Conservation (phyloP, 257 asterid genomes). For the Solanum phureja region DNA sequence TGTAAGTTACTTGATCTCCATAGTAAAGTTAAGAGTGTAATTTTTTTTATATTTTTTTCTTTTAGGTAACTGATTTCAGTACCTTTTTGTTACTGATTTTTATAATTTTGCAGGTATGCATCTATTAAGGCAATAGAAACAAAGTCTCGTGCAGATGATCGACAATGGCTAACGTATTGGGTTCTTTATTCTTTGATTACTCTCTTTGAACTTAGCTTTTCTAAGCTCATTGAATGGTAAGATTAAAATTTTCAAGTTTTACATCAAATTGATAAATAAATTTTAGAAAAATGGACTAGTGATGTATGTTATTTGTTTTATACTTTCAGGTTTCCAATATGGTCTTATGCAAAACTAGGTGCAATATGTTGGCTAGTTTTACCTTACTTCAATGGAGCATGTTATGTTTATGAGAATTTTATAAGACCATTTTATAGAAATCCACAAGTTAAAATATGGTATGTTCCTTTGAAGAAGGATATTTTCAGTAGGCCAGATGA, state of each 20-base stretch:
- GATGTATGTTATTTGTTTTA: background rate
- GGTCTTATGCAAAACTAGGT: slow-evolving; percentile 67
- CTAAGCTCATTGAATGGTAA: slow-evolving; percentile 66
- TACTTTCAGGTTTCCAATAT: slow-evolving; percentile 60
- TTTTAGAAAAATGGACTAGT: background rate
- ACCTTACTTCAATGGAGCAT: slow-evolving; percentile 86
- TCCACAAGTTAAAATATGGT: slow-evolving; percentile 70
- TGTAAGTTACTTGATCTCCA: slow-evolving; percentile 37
- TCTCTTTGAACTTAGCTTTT: slow-evolving; percentile 75
- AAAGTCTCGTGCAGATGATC: slow-evolving; percentile 54
- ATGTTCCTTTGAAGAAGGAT: slow-evolving; percentile 49
- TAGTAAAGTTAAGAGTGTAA: background rate
- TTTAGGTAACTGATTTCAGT: background rate
- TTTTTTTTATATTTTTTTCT: background rate
- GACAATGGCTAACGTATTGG: slow-evolving; percentile 97
- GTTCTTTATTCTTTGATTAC: slow-evolving; percentile 82
- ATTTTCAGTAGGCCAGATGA: slow-evolving; percentile 68
- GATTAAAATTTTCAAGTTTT: background rate
- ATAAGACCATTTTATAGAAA: slow-evolving; percentile 72
- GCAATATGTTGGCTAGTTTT: slow-evolving; percentile 84
- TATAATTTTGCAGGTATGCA: slow-evolving; percentile 39
- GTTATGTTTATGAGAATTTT: slow-evolving; percentile 67
- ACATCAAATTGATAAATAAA: background rate
- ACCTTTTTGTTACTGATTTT: background rate
- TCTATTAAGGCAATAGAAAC: slow-evolving; percentile 86